Evolutionary conservation across 139 green algal genomes (phyloP), one percentile per base, ranked within the genome.

Genomic region (Coccomyxa sp.): DNA sequence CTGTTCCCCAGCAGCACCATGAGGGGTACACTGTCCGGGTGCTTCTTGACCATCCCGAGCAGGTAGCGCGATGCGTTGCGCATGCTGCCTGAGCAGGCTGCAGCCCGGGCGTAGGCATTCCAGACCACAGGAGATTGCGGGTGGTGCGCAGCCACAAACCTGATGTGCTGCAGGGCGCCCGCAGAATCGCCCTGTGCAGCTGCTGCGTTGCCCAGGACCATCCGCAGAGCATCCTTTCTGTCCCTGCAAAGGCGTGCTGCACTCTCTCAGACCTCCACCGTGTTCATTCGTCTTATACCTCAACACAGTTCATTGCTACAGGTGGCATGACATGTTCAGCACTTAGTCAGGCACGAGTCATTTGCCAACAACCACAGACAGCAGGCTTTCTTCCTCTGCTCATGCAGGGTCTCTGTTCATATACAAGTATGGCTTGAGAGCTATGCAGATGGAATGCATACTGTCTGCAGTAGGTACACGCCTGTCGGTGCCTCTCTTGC

Each of bases 1-100:
- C 50, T 81, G 74, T 95, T 89, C 10, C 89, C 91, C 82, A 88
- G 27, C 41, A 92, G 68, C 72, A 92, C 68, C 58, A 81, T 83
- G 31, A 91, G 74, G 5, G 88, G 87, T 35, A 91, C 64, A 38
- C 80, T 85, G 50, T 68, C 77, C 39, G 87, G 87, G 73, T 88
- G 44, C 16, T 72, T 80, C 38, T 73, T n/a, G 24, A 85, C 77
- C 78, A 87, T 74, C 7, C 64, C 70, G 4, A 38, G 12, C 40
- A 92, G 39, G 68, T 83, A 86, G 71, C 87, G 90, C 35, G 39
- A 31, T 18, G 44, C 81, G 35, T 83, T 74, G 55, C 44, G 39
- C 29, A 86, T 55, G 68, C 70, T 75, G 0, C 78, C 79, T 73
- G 79, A 80, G 12, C 64, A 68, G 12, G 33, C 34, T 12, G 81